These are phyloP conservation scores for Hondaea fermentalgiana DNA, from an alignment of 108 stramenopile genomes.

Conservation along the genomic window DNA sequence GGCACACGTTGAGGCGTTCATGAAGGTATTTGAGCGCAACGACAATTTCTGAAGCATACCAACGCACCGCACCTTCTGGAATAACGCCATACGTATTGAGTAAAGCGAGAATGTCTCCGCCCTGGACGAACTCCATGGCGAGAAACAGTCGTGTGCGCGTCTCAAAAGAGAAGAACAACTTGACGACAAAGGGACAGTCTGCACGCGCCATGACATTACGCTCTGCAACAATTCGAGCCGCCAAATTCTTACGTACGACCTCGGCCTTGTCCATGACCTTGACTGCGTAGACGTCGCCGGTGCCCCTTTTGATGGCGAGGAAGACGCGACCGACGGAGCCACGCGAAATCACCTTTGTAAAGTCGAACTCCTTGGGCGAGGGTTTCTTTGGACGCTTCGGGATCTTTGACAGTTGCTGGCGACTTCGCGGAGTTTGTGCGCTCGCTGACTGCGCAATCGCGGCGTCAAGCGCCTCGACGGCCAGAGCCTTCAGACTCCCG, in stretches of 20 bases:
- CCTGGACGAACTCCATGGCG: slow-evolving; percentile 98
- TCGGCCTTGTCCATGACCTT: slow-evolving; percentile 81
- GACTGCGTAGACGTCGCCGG: slow-evolving; percentile 65
- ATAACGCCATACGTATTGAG: slow-evolving; percentile 60
- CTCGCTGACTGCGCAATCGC: neutral
- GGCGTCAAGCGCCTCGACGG: neutral
- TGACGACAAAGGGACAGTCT: slow-evolving; percentile 32
- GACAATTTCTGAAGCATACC: slow-evolving; percentile 37
- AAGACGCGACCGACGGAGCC: slow-evolving; percentile 98
- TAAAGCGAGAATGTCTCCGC: slow-evolving; percentile 96
- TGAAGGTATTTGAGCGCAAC: slow-evolving; percentile 38
- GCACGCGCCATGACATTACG: slow-evolving; percentile 3
- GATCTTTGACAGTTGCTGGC: neutral
- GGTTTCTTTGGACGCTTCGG: neutral
- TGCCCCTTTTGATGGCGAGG: slow-evolving; percentile 80
- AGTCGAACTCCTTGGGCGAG: slow-evolving; percentile 43
- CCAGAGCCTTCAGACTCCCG: neutral
- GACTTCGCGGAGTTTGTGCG: neutral
- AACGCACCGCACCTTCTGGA: neutral
- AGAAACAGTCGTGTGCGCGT: slow-evolving; percentile 61
- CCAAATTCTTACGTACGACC: slow-evolving; percentile 38
- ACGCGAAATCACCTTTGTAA: slow-evolving; percentile 79
- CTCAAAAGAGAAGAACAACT: slow-evolving; percentile 31
- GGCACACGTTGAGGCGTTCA: slow-evolving; percentile 28
- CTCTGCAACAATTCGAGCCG: neutral